phyloP scores from a whole-genome alignment of 1,284 basidiomycete species.

The Sporisorium graminicola region DNA sequence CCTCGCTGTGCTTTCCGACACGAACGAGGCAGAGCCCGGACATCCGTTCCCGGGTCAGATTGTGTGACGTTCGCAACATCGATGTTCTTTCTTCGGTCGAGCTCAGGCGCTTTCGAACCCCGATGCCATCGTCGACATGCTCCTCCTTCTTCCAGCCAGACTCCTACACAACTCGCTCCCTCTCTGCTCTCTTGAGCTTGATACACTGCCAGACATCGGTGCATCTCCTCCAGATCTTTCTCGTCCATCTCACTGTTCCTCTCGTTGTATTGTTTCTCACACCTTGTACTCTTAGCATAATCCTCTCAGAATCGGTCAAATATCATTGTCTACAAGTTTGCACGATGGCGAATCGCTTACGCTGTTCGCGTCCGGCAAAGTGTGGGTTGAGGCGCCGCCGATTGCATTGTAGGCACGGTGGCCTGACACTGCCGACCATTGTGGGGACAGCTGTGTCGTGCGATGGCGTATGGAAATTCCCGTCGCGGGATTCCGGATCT shows the following conservation, averaged over 20 bases:
- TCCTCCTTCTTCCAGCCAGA: neutral
- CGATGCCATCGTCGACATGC: neutral
- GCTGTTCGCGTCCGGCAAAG: too few species aligned
- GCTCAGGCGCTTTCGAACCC: neutral
- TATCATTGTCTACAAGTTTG: neutral
- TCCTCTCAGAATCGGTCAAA: constrained; percentile 8
- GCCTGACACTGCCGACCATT: too few species aligned
- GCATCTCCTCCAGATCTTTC: neutral
- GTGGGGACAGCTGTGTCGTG: neutral
- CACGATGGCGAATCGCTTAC: neutral
- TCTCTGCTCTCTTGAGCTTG: neutral
- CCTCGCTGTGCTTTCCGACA: neutral
- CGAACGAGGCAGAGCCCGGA: neutral
- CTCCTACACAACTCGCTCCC: neutral
- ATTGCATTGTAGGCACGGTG: too few species aligned
- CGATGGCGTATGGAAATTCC: neutral
- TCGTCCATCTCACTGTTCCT: neutral
- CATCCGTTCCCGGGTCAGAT: too few species aligned
- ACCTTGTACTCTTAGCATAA: constrained; percentile 47
- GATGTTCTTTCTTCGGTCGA: neutral
- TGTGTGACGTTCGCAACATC: neutral
- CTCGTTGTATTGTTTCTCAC: constrained; percentile 22
- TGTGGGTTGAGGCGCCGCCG: too few species aligned
- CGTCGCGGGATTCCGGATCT: neutral
- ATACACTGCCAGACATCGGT: neutral